Evolutionary conservation across 768 basidiomycete genomes (phyloP), one percentile per base, ranked within the genome.

Genomic region (Trametes cinnabarina): DNA sequence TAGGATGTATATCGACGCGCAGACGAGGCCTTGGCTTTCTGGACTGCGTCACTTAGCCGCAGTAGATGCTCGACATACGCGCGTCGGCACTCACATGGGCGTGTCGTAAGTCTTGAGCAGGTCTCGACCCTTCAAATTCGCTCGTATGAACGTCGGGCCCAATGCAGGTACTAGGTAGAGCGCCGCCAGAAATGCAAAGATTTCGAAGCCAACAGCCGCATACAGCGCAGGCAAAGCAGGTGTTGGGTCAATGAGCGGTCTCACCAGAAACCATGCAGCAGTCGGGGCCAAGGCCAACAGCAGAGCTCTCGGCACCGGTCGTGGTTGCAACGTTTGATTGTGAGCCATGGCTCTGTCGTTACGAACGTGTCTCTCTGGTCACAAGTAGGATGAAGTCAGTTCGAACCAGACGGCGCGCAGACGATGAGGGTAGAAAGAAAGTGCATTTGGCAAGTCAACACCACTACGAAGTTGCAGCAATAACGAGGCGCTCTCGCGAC

Each of bases 21-120:
- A 92, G 47, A 97, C 87, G 57, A 98, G 85, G 12, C 96, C 96
- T 66, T 89, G 83, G 63, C 92, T 93, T 76, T 99, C 97, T 41
- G 97, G 95, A 70, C 95, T 98, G 55, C 15, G 43, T 23, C 40
- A 37, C 30, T 1, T 17, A 11, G 26, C 6, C 12, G 30, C 12
- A 32, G 12, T 6, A 7, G 30, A 12, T 32, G 30, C 30, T 32
- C 12, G 6, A 32, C 7, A 12, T 7, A 6, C 12, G 7, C 6
- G 30, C 30, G 30, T 6, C 30, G 12, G 30, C 19, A 56, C 87
- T 64, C 58, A 90, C 87, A 91, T 87, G 1, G 85, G 83, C 47
- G 82, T 83, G 35, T 78, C 75, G 66, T 91, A 89, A 11, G 79
- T 82, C 72, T 99, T 98, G 47, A 97, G 78, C 58, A 97, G 74